Base-by-base conservation (phyloP, 352 stramenopile genomes). In the Globisporangium iwayamae region DNA sequence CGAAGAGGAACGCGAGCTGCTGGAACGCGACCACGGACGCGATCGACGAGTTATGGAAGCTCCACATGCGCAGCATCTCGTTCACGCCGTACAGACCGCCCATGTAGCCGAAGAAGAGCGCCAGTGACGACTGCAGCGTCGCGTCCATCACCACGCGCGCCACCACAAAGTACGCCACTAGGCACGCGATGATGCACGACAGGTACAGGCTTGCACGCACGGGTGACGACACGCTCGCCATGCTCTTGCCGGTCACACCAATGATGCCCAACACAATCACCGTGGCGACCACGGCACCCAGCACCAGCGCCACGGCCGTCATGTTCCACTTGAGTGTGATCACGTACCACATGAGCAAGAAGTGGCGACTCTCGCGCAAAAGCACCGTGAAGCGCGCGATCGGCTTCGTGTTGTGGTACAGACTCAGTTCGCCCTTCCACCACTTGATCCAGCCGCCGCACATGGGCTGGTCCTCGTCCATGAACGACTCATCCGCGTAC, bases 341-440 rank as follows among this genome's bases (percentile, higher is more conserved):
- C 4, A 94, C 84, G 56, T 94, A 94, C 81, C 81, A 94, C 79
- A 92, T 85, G 48, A 94, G 73, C 47, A 94, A 43, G 39, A 94
- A 93, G 70, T 94, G 86, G 20, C 86, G 83, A 25, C 70, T 76
- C 72, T 94, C 86, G 18, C 86, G 84, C 32, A 94, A 52, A 56
- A 94, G 63, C 11, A 94, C 86, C 1, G 82, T 92, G 22, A 92
- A 64, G 45, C 86, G 83, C 46, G 86, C 80, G 65, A 92, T 89
- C 8, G 75, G 71, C 38, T 63, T 79, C 2, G 83, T 81, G 71
- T 90, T 92, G 63, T 93, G 73, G 70, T 84, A 92, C 43, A 89
- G 56, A 34, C 75, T 69, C 10, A 93, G 68, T 51, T 94, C 86
- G 16, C 75, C 69, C 70, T 94, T 93, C 86, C 86, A 94, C 86